Evolutionary conservation across 2,329 filamentous ascomycete species (phyloP).

Genomic region (Scytalidium sp.): DNA sequence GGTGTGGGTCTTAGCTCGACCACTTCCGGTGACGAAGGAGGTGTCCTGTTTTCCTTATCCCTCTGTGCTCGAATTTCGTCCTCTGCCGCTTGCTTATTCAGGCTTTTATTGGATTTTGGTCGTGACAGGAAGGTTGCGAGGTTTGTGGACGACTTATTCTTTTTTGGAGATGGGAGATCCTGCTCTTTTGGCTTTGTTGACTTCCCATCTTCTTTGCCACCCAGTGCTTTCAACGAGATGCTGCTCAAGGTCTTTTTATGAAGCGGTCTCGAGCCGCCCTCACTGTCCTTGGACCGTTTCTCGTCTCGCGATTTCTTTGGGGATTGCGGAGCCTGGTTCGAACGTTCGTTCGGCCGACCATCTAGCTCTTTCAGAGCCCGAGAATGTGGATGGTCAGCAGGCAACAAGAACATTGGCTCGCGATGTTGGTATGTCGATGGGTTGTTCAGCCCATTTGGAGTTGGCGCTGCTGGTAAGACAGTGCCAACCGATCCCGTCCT

Average conservation of each 20-base stretch:
- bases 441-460: constrained; percentile 15
- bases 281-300: constrained; percentile 21
- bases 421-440: constrained; percentile 16
- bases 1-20: constrained; percentile 54
- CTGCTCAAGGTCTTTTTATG: constrained; percentile 42
- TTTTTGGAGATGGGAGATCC: constrained; percentile 62
- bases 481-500: constrained; percentile 25
- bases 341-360: constrained; percentile 42
- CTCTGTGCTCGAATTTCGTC: constrained; percentile 50
- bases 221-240: constrained; percentile 42
- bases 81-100: constrained; percentile 50
- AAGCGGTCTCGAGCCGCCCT: constrained; percentile 32
- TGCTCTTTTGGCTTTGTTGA: constrained; percentile 35
- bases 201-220: constrained; percentile 32
- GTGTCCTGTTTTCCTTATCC: constrained; percentile 81
- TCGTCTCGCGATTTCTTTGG: constrained; percentile 36
- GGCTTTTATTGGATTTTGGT: constrained; percentile 68
- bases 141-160: constrained; percentile 80
- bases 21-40: constrained; percentile 43
- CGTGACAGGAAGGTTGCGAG: constrained; percentile 74
- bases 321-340: constrained; percentile 30
- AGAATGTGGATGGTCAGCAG: constrained; percentile 33
- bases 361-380: constrained; percentile 54
- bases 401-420: constrained; percentile 30
- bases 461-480: constrained; percentile 15